phyloP scores from a whole-genome alignment of 225 moss, liverwort and hornwort species.

The Climacium dendroides region DNA sequence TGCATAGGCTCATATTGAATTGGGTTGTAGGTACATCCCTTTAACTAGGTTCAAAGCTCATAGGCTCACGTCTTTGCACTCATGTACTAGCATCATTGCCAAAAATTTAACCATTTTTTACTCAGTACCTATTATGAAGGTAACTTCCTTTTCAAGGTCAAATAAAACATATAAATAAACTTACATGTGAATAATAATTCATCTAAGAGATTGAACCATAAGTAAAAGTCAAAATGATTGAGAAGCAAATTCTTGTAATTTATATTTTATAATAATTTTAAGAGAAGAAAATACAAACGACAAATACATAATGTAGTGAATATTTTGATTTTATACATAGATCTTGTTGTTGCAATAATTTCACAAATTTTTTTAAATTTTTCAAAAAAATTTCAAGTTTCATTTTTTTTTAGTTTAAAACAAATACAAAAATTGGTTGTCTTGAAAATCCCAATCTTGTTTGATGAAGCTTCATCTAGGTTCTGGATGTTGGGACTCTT shows the following conservation, averaged over 20 bases:
- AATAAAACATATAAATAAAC: background rate
- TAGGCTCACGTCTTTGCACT: no score
- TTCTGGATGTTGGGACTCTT: background rate
- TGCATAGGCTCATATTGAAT: no score
- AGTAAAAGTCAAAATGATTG: background rate
- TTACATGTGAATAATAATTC: background rate
- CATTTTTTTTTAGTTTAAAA: background rate
- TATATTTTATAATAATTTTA: background rate
- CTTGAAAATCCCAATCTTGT: background rate
- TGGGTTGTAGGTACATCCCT: no score
- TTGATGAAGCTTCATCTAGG: background rate
- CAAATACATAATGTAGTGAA: background rate
- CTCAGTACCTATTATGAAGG: background rate
- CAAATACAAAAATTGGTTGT: background rate
- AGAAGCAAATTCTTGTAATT: background rate
- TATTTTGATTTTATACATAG: background rate
- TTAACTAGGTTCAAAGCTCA: no score
- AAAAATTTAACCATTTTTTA: background rate
- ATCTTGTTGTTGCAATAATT: background rate
- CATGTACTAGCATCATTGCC: no score
- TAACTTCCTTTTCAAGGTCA: background rate
- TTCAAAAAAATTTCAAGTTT: background rate
- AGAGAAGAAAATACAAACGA: background rate
- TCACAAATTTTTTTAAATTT: background rate
- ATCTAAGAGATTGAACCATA: background rate